Base-by-base conservation (phyloP, 108 stramenopile species). In the Cyclotella sp. region DNA sequence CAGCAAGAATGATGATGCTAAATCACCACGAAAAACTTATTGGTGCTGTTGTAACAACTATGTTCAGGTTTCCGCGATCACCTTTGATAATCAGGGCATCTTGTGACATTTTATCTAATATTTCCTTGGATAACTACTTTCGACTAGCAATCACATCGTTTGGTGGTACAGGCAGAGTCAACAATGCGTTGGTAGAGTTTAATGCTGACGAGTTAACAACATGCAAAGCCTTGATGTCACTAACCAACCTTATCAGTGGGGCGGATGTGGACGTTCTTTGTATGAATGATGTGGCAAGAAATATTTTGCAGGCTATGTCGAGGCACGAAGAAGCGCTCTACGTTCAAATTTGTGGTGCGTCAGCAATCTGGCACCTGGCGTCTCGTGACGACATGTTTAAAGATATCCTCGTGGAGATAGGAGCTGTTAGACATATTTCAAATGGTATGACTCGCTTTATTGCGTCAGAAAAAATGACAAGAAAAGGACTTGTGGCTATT, bases 181-280 rank as follows among this genome's bases (percentile, higher is more conserved):
- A 73, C 26, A n/a, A 29, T 13, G 57, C 73, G 24, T 52, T 75
- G 54, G 54, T 51, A 10, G 55, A 54, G 11, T 71, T 81, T 60
- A 71, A 41, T 16, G n/a, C 24, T 55, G 70, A 81, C 66, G 62
- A 67, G 27, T 19, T 49, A 58, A 68, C 70, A 42, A 54, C 63
- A 13, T 75, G 73, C 63, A 75, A 75, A 58, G 80, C 73, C 5
- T 43, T 81, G 34, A 46, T 55, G 29, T 57, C 80, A 40, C 69
- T 81, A 16, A 46, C 73, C 15, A 81, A 81, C 53, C 69, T 81
- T 13, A 58, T 81, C 27, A 75, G 62, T 70, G 74, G 73, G 9
- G 61, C 73, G 8, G 70, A 75, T 59, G 49, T 73, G 13, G 80
- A 75, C 26, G 43, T 81, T 34, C 64, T 81, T 10, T 26, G 57